Evolutionary conservation across 2,329 filamentous ascomycete species (phyloP).

Genomic region (Colletotrichum sublineola): DNA sequence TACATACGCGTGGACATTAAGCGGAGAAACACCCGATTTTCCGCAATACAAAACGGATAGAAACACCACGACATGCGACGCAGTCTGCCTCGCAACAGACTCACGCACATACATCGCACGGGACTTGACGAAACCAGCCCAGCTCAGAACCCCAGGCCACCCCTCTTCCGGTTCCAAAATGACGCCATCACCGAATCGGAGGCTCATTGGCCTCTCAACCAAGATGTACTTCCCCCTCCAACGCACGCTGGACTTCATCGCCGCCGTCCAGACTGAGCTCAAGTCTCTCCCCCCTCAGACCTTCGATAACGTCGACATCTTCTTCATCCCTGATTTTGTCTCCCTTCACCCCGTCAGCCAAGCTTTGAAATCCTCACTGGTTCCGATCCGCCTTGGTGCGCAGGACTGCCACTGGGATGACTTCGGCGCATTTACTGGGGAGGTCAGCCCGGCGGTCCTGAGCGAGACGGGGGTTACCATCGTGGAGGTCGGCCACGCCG

Average conservation of each 20-base stretch:
- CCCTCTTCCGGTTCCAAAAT: neutral
- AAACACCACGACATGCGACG: slow-evolving; percentile 1
- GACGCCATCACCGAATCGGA: slow-evolving; percentile 54
- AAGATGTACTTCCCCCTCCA: slow-evolving; percentile 85
- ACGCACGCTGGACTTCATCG: slow-evolving; percentile 70
- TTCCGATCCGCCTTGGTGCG: slow-evolving; percentile 73
- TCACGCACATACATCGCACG: neutral
- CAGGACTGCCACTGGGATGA: slow-evolving; percentile 82
- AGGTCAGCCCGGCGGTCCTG: slow-evolving; percentile 78
- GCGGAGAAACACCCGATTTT: slow-evolving; percentile 19
- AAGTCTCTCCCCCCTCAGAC: slow-evolving; percentile 52
- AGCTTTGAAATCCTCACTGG: slow-evolving; percentile 58
- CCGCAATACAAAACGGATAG: slow-evolving; percentile 12
- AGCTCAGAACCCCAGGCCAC: neutral
- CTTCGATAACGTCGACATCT: slow-evolving; percentile 69
- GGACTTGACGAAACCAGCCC: neutral
- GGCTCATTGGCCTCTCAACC: slow-evolving; percentile 79
- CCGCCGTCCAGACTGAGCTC: slow-evolving; percentile 61
- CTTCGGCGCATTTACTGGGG: slow-evolving; percentile 81
- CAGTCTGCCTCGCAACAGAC: neutral
- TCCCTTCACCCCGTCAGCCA: slow-evolving; percentile 69
- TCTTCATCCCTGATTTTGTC: slow-evolving; percentile 83
- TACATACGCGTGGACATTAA: neutral
- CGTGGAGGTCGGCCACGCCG: slow-evolving; percentile 86
- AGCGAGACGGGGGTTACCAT: slow-evolving; percentile 76